Evolutionary conservation across 192 early-diverging fungal genomes (phyloP).

Genomic region (Entomortierella parvispora): DNA sequence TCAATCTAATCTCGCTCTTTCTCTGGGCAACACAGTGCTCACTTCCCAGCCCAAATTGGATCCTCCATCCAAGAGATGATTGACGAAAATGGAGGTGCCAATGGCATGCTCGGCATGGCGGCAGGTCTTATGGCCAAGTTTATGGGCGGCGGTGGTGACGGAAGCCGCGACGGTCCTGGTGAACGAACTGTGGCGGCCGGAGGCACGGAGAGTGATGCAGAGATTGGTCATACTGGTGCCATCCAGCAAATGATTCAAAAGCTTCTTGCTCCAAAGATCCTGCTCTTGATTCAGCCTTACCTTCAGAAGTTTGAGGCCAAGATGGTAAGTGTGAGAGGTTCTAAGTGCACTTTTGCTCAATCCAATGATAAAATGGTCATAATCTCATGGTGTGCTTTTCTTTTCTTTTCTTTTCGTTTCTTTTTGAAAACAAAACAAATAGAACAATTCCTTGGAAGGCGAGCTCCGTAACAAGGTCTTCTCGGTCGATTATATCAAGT

Average conservation of each 20-base stretch:
- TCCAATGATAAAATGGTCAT: too few species aligned
- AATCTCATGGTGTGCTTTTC: too few species aligned
- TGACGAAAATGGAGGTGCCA: constrained; percentile 36
- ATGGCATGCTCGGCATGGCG: constrained; percentile 20
- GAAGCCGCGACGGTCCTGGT: constrained; percentile 14
- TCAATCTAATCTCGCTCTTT: background rate
- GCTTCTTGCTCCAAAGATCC: constrained; percentile 36
- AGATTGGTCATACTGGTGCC: constrained; percentile 6
- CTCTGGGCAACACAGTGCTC: constrained; percentile 6
- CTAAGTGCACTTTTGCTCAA: background rate
- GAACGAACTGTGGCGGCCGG: constrained; percentile 8
- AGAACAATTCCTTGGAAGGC: constrained; percentile 23
- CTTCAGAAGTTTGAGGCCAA: constrained; percentile 38
- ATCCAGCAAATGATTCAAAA: constrained; percentile 36
- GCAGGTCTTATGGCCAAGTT: constrained; percentile 38
- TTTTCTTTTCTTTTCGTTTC: constrained; percentile 1
- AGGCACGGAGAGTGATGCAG: constrained; percentile 14
- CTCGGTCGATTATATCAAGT: constrained; percentile 38
- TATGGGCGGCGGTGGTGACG: constrained; percentile 11
- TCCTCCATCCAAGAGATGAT: constrained; percentile 34
- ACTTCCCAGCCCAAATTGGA: constrained; percentile 31
- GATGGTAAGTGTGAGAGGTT: constrained; percentile 27
- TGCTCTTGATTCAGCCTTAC: constrained; percentile 35
- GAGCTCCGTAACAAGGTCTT: constrained; percentile 44
- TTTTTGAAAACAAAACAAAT: background rate